phyloP scores from a whole-genome alignment of 208 protist genomes.

The Naegleria lovaniensis region DNA sequence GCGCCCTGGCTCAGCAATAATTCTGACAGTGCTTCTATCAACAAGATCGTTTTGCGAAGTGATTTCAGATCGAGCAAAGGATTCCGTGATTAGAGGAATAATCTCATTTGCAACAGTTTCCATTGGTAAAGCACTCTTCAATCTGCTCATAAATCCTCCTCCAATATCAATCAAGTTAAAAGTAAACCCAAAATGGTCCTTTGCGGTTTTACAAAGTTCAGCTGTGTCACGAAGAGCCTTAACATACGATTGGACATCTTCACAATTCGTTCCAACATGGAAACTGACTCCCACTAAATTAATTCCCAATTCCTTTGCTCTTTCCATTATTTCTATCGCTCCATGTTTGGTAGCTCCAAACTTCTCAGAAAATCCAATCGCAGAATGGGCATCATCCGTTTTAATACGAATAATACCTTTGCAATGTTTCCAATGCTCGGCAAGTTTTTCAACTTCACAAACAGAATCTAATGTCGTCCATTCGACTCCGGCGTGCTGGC shows the following conservation, averaged over 20 bases:
- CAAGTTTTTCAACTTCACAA: constrained; percentile 64
- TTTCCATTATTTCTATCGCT: constrained; percentile 47
- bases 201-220: constrained; percentile 53
- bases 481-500: constrained; percentile 45
- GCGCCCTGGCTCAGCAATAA: constrained; percentile 69
- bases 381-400: constrained; percentile 59
- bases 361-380: constrained; percentile 67
- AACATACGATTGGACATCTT: constrained; percentile 52
- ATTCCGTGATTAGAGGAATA: constrained; percentile 50
- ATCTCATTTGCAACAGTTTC: constrained; percentile 54
- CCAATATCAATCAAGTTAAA: constrained; percentile 73
- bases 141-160: constrained; percentile 64
- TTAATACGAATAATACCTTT: constrained; percentile 58
- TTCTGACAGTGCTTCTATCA: constrained; percentile 35
- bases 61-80: constrained; percentile 48
- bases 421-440: constrained; percentile 48
- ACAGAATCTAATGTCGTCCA: constrained; percentile 72
- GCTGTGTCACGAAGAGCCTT: constrained; percentile 53
- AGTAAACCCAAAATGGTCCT: constrained; percentile 51
- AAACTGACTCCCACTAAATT: constrained; percentile 69
- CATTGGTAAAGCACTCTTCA: constrained; percentile 42
- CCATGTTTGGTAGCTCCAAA: constrained; percentile 58
- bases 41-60: background rate
- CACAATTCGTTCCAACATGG: constrained; percentile 73
- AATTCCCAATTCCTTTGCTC: constrained; percentile 45